A percentile compares a stretch with the other conserved stretches of the same genome.
Evolutionary conservation across 768 basidiomycete genomes (phyloP).

Genomic region (Coprinopsis marcescibilis): DNA sequence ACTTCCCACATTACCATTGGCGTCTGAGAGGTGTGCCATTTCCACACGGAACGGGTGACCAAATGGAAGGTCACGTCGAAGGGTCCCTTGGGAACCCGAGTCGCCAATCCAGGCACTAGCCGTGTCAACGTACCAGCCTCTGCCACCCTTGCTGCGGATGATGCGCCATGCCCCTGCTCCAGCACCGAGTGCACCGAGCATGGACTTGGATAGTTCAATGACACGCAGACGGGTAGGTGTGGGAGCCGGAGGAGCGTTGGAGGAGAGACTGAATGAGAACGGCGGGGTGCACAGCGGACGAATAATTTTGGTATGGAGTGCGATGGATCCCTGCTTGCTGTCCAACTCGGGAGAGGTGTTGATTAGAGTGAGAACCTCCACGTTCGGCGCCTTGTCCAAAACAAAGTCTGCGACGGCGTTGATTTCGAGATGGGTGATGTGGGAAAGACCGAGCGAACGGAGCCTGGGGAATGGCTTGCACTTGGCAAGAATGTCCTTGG

Average conservation of each 20-base stretch:
- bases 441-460: slow-evolving; percentile 85
- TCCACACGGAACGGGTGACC: slow-evolving; percentile 67
- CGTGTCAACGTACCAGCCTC: slow-evolving; percentile 93
- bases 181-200: slow-evolving; percentile 66
- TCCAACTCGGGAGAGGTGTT: slow-evolving; percentile 74
- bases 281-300: slow-evolving; percentile 77
- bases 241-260: slow-evolving; percentile 26
- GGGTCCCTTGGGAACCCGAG: slow-evolving; percentile 34
- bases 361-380: slow-evolving; percentile 83
- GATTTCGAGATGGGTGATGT: slow-evolving; percentile 70
- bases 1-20: slow-evolving; percentile 86
- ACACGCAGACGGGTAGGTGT: slow-evolving; percentile 77
- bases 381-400: slow-evolving; percentile 55
- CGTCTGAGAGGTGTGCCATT: slow-evolving; percentile 66
- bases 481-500: slow-evolving; percentile 43
- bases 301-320: slow-evolving; percentile 73
- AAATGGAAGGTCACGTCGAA: slow-evolving; percentile 52
- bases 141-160: slow-evolving; percentile 85
- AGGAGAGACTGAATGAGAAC: slow-evolving; percentile 54
- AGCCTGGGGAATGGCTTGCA: slow-evolving; percentile 66
- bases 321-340: slow-evolving; percentile 66
- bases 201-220: slow-evolving; percentile 72
- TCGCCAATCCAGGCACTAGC: slow-evolving; percentile 76
- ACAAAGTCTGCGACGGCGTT: slow-evolving; percentile 65
- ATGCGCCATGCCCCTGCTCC: slow-evolving; percentile 86